Evolutionary conservation across 208 protist genomes (phyloP), one percentile per base, ranked within the genome.

Genomic region (Trypanosoma avium): DNA sequence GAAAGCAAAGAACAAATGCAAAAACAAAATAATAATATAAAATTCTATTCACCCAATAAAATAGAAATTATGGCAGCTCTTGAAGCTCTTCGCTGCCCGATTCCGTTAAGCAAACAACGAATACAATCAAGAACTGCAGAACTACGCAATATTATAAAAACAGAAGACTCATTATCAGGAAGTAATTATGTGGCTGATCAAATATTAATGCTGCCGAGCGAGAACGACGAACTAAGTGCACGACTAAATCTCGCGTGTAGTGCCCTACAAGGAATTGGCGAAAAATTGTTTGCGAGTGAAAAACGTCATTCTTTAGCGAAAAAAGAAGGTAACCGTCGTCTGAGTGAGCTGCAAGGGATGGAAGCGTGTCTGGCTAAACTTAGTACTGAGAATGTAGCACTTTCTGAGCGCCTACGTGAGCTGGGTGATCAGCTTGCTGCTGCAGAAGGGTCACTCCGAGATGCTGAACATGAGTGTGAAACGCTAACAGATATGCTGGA

Each of bases 321-420:
- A 19, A 33, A 57, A 33, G 10, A 57, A 21, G 27, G 32, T 32
- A 7, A 24, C 32, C 52, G 32, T n/a, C 52, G 15, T 12, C 52
- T 13, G 26, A 8, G 32, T 19, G 52, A 57, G 8, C 13, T 57
- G 52, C 9, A 48, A 29, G 57, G 36, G 43, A 17, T 52, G 26
- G 45, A 67, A n/a, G 30, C 15, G 9, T 62, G 30, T 30, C 12
- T 75, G 36, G 52, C 32, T 10, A 54, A 69, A 22, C 40, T 67
- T n/a, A 43, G 30, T 10, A 47, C 6, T 2, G 26, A 46, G 29
- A 64, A 66, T 27, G 58, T 63, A 30, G 32, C 21, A 7, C 50
- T 75, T 27, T 40, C n/a, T 38, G 47, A 17, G 21, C 52, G 52
- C 17, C 32, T 57, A 19, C 29, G 17, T 24, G 52, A 57, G 17